phyloP scores from a whole-genome alignment of 495 filamentous ascomycete species.

The Podospora pseudopauciseta region DNA sequence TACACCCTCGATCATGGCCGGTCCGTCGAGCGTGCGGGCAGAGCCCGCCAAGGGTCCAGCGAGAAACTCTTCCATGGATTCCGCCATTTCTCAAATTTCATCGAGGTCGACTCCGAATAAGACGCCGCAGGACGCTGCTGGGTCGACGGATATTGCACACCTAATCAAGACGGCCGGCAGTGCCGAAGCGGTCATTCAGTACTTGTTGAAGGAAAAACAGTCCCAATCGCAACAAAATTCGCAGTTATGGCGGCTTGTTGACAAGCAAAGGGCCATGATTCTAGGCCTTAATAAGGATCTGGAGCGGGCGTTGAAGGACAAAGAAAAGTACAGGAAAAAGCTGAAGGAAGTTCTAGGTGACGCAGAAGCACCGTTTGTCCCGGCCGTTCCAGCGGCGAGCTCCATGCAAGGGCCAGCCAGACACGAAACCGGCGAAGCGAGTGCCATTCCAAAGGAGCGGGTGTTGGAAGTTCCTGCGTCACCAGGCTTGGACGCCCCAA shows the following conservation, averaged over 20 bases:
- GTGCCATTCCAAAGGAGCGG: constrained; percentile 30
- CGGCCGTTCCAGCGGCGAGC: constrained; percentile 14
- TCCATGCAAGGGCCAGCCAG: constrained; percentile 7
- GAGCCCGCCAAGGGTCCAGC: constrained; percentile 41
- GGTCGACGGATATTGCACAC: constrained; percentile 62
- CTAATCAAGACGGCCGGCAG: constrained; percentile 82
- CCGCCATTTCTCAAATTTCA: constrained; percentile 82
- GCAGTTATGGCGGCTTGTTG: constrained; percentile 91
- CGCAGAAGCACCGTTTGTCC: constrained; percentile 26
- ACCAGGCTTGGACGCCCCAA: constrained; percentile 42
- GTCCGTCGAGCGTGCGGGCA: constrained; percentile 27
- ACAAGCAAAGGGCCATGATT: constrained; percentile 93
- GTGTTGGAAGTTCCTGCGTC: constrained; percentile 39
- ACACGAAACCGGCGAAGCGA: constrained; percentile 10
- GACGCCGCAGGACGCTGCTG: constrained; percentile 53
- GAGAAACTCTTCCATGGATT: constrained; percentile 92
- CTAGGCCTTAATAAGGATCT: constrained; percentile 92
- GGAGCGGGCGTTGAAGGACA: constrained; percentile 87
- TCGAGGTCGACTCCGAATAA: constrained; percentile 63
- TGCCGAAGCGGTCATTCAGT: constrained; percentile 81
- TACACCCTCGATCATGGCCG: constrained; percentile 31
- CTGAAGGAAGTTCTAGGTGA: constrained; percentile 64
- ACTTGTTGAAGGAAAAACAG: constrained; percentile 87
- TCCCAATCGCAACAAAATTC: constrained; percentile 82
- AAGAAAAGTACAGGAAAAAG: constrained; percentile 89